Percentiles rank a stretch among this genome's conserved stretches.
Evolutionary conservation across 2,329 filamentous ascomycete species (phyloP).

Genomic region (Epichloe baconii): DNA sequence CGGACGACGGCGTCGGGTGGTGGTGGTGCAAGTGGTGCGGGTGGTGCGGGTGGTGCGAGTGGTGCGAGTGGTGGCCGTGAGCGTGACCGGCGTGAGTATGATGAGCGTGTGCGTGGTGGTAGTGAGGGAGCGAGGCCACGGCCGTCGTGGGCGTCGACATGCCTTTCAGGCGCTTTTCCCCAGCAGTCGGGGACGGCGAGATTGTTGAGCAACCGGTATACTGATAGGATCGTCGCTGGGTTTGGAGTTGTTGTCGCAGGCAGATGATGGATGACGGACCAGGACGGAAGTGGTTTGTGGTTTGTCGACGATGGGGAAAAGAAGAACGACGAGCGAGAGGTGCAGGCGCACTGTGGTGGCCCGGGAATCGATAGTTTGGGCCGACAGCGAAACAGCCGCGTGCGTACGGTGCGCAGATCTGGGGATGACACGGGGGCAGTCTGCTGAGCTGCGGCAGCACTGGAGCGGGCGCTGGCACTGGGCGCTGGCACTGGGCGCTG

Average conservation of each 20-base stretch:
- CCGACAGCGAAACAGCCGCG: too few relatives aligned
- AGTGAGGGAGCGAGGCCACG: constrained; percentile 55
- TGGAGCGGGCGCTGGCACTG: too few relatives aligned
- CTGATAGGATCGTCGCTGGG: not conserved
- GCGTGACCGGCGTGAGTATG: not conserved
- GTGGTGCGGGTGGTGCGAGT: not conserved
- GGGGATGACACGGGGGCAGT: too few relatives aligned
- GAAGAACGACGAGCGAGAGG: not conserved
- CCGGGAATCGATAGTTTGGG: too few relatives aligned
- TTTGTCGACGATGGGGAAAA: not conserved
- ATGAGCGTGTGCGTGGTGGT: constrained; percentile 29
- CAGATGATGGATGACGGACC: not conserved
- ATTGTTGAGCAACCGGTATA: not conserved
- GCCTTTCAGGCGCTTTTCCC: constrained; percentile 6
- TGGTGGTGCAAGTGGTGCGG: constrained; percentile 4
- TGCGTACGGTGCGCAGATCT: too few relatives aligned
- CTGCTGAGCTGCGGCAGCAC: too few relatives aligned
- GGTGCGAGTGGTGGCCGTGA: constrained; percentile 4
- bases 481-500: too few relatives aligned
- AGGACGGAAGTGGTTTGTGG: not conserved
- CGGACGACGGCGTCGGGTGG: not conserved
- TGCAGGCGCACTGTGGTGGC: too few relatives aligned
- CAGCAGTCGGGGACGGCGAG: constrained; percentile 2
- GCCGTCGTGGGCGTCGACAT: constrained; percentile 79
- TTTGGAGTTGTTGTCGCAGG: not conserved